A percentile compares a stretch with the other conserved stretches of the same genome.
Conservation (phyloP, 768 basidiomycete species). For the Tulasnella sp. region DNA sequence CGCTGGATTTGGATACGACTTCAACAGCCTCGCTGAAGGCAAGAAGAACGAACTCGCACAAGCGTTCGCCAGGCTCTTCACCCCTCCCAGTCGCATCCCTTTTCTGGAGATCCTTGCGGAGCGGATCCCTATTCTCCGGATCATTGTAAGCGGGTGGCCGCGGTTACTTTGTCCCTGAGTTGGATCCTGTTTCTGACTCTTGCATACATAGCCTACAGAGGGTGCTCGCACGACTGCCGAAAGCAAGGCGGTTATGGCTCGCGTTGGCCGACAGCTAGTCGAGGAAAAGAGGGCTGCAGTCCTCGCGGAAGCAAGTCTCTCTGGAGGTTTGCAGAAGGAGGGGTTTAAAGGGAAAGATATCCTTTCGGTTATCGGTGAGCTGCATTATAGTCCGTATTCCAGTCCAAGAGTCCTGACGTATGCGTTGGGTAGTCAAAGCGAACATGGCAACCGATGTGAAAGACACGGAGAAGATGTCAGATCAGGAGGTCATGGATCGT, state of each 20-base stretch:
- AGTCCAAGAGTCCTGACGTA: constrained; percentile 30
- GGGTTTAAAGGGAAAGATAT: constrained; percentile 36
- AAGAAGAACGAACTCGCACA: constrained; percentile 24
- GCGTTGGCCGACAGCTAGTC: constrained; percentile 13
- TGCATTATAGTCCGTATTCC: constrained; percentile 25
- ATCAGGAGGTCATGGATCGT: constrained; percentile 51
- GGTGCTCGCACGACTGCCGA: not conserved
- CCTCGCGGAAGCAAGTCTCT: not conserved
- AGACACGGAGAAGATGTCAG: constrained; percentile 42
- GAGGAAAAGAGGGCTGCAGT: constrained; percentile 25
- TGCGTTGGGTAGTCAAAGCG: constrained; percentile 32
- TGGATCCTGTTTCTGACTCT: not conserved
- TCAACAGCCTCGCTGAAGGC: constrained; percentile 24
- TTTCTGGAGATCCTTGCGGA: constrained; percentile 25
- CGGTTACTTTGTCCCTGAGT: not conserved
- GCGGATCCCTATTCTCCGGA: not conserved
- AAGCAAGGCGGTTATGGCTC: not conserved
- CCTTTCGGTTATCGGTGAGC: constrained; percentile 37
- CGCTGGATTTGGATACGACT: constrained; percentile 27
- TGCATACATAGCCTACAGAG: not conserved
- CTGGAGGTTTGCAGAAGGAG: not conserved
- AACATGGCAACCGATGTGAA: constrained; percentile 53
- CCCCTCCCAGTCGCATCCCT: constrained; percentile 22
- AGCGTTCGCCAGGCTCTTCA: constrained; percentile 24
- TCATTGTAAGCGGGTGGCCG: not conserved